Base-by-base conservation (phyloP, 2,329 filamentous ascomycete species). In the Trichoderma harzianum region DNA sequence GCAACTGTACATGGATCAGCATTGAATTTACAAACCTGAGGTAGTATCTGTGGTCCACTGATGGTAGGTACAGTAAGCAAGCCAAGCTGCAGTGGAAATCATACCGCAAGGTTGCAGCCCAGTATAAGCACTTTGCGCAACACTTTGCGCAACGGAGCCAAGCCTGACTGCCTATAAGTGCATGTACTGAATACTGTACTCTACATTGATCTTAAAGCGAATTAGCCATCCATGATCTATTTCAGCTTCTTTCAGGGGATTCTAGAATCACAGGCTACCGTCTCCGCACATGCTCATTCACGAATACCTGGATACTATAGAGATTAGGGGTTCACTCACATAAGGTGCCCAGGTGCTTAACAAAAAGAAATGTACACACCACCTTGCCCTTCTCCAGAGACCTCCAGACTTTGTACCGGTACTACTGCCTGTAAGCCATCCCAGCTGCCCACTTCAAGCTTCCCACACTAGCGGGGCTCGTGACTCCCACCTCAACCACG, bases 401-500 rank as follows among this genome's bases (percentile, higher is more conserved):
- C 47, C 21, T 24, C 47, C 47, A 53, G 47, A 2, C 47, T 24
- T 53, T 24, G 47, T 53, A 53, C 47, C 21, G 47, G 47, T 53
- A 24, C 47, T 24, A 24, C 21, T 24, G n/a, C 10, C 43, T 51
- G 47, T 51, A 51, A 51, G 47, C 47, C 47, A 53, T 53, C 47
- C n/a, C 12, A 53, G 21, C 11, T 53, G 21, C 47, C 47, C 47
- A 53, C 47, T 24, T 53, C 47, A 62, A 64, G 36, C 36, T 30
- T 67, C 53, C 18, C 28, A 32, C 43, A 32, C 64, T 57, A 58
- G 51, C 53, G 64, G 61, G 64, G 39, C 64, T 67, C 64, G 64
- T 67, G 64, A 67, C 64, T 66, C 7, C 47, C 26, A 18, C 47
- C 7, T 32, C 30, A 12, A 32, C 26, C 26, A 43, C 21, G 47